Conservation (phyloP, 2,329 filamentous ascomycete genomes). For the Sporothrix brunneoviolacea region DNA sequence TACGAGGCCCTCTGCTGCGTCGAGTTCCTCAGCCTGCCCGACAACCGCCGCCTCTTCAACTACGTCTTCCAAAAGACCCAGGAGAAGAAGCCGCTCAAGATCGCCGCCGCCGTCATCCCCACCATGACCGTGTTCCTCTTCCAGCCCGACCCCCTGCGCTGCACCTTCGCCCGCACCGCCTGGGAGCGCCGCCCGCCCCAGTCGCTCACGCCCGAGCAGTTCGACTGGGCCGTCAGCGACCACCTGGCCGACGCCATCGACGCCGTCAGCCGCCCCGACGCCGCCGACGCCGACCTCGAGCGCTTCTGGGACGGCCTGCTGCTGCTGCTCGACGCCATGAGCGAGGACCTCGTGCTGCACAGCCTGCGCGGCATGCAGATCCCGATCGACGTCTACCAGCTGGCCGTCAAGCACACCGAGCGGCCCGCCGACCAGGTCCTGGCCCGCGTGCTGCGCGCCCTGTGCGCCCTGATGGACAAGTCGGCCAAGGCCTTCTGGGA, state of each 20-base stretch:
- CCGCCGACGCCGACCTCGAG: slow-evolving; percentile 44
- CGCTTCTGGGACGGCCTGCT: slow-evolving; percentile 75
- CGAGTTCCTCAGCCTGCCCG: slow-evolving; percentile 58
- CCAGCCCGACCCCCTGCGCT: slow-evolving; percentile 56
- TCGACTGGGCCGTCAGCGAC: slow-evolving; percentile 79
- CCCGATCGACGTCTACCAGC: slow-evolving; percentile 63
- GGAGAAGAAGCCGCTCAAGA: slow-evolving; percentile 68
- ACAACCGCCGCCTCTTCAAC: slow-evolving; percentile 59
- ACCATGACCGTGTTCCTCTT: slow-evolving; percentile 84
- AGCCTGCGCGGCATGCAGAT: slow-evolving; percentile 73
- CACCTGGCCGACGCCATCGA: slow-evolving; percentile 62
- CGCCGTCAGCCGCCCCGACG: slow-evolving; percentile 48
- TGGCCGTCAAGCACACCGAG: slow-evolving; percentile 48
- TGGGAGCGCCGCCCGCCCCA: slow-evolving; percentile 60
- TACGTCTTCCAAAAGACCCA: slow-evolving; percentile 76
- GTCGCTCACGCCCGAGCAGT: slow-evolving; percentile 62
- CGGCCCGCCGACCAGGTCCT: slow-evolving; percentile 51
- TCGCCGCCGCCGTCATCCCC: slow-evolving; percentile 66
- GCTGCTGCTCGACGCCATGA: slow-evolving; percentile 66
- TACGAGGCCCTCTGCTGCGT: slow-evolving; percentile 86
- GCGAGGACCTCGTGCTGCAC: slow-evolving; percentile 67
- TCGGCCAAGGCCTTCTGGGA: slow-evolving; percentile 82
- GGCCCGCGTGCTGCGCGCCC: slow-evolving; percentile 60
- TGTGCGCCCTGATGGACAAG: slow-evolving; percentile 66
- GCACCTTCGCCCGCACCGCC: slow-evolving; percentile 60